Conservation (phyloP, 2,329 filamentous ascomycete species). For the Talaromyces rugulosus region DNA sequence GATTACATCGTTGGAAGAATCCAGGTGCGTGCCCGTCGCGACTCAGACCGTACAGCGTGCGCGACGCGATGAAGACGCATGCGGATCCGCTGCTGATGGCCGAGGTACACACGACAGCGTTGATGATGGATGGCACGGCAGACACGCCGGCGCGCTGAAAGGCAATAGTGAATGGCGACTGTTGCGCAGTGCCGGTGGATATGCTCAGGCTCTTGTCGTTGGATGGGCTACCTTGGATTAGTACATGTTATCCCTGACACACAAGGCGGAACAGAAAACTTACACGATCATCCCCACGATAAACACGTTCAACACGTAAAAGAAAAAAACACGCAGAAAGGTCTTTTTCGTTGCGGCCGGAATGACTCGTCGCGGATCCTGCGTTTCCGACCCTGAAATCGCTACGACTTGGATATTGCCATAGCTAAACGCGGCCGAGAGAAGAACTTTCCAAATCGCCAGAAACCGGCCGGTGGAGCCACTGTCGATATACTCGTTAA, state of each 20-base stretch:
- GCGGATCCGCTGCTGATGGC: conserved; percentile 75
- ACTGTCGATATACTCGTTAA: conserved; percentile 45
- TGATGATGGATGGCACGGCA: conserved; percentile 66
- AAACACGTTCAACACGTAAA: conserved; percentile 45
- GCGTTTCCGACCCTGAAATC: conserved; percentile 9
- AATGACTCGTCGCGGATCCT: conserved; percentile 47
- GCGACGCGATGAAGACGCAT: conserved; percentile 68
- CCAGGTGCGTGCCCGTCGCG: conserved; percentile 59
- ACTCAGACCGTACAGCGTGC: conserved; percentile 63
- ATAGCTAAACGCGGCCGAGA: conserved; percentile 44
- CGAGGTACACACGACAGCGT: conserved; percentile 71
- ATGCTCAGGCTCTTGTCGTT: conserved; percentile 6
- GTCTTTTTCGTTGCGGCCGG: conserved; percentile 56
- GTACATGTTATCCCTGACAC: too few relatives aligned
- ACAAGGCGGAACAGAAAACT: neutral
- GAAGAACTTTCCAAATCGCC: conserved; percentile 47
- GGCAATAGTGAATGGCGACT: conserved; percentile 37
- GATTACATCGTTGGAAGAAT: conserved; percentile 59
- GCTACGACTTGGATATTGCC: conserved; percentile 10
- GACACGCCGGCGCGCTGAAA: conserved; percentile 56
- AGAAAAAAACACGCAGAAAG: conserved; percentile 59
- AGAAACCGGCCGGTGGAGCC: conserved; percentile 45
- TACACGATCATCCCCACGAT: conserved; percentile 11
- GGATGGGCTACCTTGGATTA: neutral
- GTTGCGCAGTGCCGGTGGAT: conserved; percentile 8